phyloP scores from a whole-genome alignment of 108 stramenopile genomes.

The Thalassiosira profunda region DNA sequence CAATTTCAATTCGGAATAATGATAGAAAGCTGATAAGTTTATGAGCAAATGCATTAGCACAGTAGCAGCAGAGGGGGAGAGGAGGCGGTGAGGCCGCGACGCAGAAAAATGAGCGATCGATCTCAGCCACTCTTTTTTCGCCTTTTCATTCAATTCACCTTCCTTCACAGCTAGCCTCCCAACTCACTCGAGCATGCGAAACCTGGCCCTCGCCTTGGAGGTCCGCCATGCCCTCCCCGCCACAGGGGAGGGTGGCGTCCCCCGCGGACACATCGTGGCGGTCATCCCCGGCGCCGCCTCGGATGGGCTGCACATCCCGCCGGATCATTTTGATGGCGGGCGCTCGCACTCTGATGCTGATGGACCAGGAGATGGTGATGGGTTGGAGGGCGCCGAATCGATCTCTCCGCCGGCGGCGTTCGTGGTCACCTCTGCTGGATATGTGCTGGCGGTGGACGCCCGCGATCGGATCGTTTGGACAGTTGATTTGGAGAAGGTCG shows the following conservation, averaged over 20 bases:
- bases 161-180: neutral
- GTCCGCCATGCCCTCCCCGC: constrained; percentile 20
- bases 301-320: constrained; percentile 8
- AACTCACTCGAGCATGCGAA: constrained; percentile 12
- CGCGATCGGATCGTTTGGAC: constrained; percentile 32
- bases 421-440: constrained; percentile 39
- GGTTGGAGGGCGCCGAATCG: neutral
- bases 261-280: constrained; percentile 6
- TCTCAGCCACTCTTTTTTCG: neutral
- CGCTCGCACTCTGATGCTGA: constrained; percentile 4
- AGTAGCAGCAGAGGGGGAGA: too few species aligned
- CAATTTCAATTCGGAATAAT: too few species aligned
- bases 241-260: neutral
- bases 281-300: constrained; percentile 14
- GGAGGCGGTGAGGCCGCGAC: too few species aligned
- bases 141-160: neutral
- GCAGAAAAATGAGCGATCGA: neutral
- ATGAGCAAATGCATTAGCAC: too few species aligned
- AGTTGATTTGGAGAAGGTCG: constrained; percentile 48
- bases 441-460: constrained; percentile 25
- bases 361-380: constrained; percentile 1
- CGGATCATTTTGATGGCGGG: constrained; percentile 3
- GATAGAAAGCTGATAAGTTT: too few species aligned
- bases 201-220: constrained; percentile 25
- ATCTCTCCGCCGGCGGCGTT: constrained; percentile 30